Percentiles rank a stretch among this genome's conserved stretches.
Evolutionary conservation across 352 stramenopile species (phyloP).

Genomic region (Phytophthora macrochlamydospora): DNA sequence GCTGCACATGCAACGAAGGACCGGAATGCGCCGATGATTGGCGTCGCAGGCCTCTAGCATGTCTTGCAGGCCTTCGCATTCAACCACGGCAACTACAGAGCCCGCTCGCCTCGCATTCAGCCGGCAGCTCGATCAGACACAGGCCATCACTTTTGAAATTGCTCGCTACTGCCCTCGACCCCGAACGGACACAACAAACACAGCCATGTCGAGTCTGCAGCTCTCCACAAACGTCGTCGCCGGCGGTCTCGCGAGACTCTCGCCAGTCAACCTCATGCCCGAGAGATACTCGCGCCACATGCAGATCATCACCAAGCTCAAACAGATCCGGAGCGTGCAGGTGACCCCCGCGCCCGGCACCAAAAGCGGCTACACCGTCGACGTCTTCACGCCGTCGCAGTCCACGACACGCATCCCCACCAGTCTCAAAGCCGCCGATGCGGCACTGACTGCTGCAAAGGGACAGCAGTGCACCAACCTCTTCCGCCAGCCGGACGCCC

Average conservation of each 20-base stretch:
- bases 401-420: constrained; percentile 33
- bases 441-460: neutral
- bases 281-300: constrained; percentile 37
- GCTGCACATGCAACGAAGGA: constrained; percentile 6
- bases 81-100: no score
- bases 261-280: constrained; percentile 26
- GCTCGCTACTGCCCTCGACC: neutral
- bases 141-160: constrained; percentile 22
- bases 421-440: constrained; percentile 12
- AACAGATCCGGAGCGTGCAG: constrained; percentile 31
- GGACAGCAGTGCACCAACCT: constrained; percentile 6
- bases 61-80: no score
- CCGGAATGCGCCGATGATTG: constrained; percentile 1
- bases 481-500: constrained; percentile 20
- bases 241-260: constrained; percentile 13
- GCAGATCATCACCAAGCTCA: constrained; percentile 35
- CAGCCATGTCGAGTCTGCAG: constrained; percentile 12
- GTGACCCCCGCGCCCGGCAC: constrained; percentile 6
- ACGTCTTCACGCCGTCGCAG: constrained; percentile 34
- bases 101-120: neutral
- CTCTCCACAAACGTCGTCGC: constrained; percentile 9
- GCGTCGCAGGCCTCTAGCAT: neutral
- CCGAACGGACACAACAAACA: neutral
- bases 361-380: constrained; percentile 20
- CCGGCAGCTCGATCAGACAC: neutral